Base-by-base conservation (phyloP, 176 grass and related monocot genomes). In the Eremochloa ophiuroides region DNA sequence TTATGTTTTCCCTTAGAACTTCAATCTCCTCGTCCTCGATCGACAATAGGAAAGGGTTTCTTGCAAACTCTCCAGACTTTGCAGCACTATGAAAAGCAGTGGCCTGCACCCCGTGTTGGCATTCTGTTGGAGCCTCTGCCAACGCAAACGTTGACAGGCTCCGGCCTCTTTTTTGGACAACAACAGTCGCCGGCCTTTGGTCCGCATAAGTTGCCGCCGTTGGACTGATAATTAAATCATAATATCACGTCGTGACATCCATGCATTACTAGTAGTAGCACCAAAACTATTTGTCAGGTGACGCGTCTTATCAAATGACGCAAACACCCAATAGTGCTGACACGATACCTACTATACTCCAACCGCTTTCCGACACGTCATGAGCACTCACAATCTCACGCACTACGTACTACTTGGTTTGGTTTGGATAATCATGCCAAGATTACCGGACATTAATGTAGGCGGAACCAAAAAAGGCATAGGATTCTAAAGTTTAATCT, bases 211-310 rank as follows among this genome's bases (percentile, higher is more conserved):
- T 59, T 34, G 61, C 71, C 34, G 26, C 18, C 26, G 18, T 42
- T 60, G 69, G 30, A 51, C 65, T 68, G 0, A 3, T 15, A 64
- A 10, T 40, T 69, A 30, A 62, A n/a, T n/a, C n/a, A n/a, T n/a
- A n/a, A n/a, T n/a, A n/a, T n/a, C n/a, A n/a, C n/a, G n/a, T n/a
- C n/a, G n/a, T 62, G 27, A 40, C 28, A 25, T 20, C 31, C 31
- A 65, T 47, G 14, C 25, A n/a, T n/a, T n/a, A n/a, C n/a, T n/a
- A n/a, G n/a, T n/a, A n/a, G n/a, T n/a, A 41, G 58, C 37, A 35
- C 66, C 56, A 77, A n/a, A n/a, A n/a, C n/a, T n/a, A n/a, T 62
- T 77, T 44, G 58, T 77, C 39, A 43, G 58, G 75, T 63, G 58
- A 30, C 38, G 10, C 10, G 18, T 56, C 48, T 35, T 31, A 12